Evolutionary conservation across 1,284 basidiomycete species (phyloP), one percentile per base, ranked within the genome.

Genomic region (Termitomyces sp.): DNA sequence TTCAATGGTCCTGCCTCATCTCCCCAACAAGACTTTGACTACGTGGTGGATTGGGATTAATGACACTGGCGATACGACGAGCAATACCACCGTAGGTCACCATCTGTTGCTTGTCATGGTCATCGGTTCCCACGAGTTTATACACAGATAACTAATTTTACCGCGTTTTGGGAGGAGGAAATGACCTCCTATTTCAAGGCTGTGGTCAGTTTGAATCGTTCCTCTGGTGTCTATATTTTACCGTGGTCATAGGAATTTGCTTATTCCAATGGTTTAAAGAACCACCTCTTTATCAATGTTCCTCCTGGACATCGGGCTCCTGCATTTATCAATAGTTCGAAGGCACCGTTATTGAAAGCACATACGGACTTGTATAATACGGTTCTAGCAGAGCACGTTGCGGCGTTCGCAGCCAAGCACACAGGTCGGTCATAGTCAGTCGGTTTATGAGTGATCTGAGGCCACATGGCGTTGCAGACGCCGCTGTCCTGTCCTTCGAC

Each of bases 1-100:
- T 0, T 70, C 76, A 3, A 60, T 69, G 28, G 66, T 78, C 21
- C 63, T 82, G 7, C 76, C 79, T 2, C 76, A 77, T 60, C 75
- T 75, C 6, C 46, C 64, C 0, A 65, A 61, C 28, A 64, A 75
- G 54, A 80, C 80, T 0, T 62, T 82, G 33, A 76, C 77, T 3
- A 70, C 73, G 2, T 83, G 80, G 80, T 83, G 79, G 78, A 81
- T 81, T 54, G 80, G 80, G 5, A 81, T 81, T 50, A 82, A 81
- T 63, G 80, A 82, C 60, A 80, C 79, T 1, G 77, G 79, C 3
- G 80, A 82, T 62, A 74, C 76, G 1, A 54, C 74, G n/a, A 65
- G 64, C 43, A 80, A 79, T 61, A 61, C 68, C 5, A 76, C 75
- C 8, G 78, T 79, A 59, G 24, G 67, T 38, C 19, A 48, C 13